Conservation (phyloP, 257 asterid species). For the Rehmannia glutinosa region DNA sequence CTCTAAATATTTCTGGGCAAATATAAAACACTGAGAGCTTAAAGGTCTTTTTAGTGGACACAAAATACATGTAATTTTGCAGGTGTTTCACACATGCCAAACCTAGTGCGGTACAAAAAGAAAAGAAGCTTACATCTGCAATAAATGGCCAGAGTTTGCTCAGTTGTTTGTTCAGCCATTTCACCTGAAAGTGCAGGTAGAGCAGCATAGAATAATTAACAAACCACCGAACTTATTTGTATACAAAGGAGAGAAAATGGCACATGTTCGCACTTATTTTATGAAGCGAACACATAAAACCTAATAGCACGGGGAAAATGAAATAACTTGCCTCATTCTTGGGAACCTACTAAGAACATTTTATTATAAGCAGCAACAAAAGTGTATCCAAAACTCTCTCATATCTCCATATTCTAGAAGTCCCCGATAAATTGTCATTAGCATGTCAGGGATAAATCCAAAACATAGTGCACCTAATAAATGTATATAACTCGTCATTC, state of each 20-base stretch:
- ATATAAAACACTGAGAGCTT: too few relatives aligned
- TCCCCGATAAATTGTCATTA: too few relatives aligned
- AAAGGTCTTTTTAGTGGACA: too few relatives aligned
- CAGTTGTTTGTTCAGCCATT: conserved; percentile 90
- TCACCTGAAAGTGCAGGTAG: conserved; percentile 57
- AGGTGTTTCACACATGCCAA: too few relatives aligned
- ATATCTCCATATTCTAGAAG: background rate
- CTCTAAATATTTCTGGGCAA: too few relatives aligned
- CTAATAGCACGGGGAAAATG: background rate
- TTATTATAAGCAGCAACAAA: background rate
- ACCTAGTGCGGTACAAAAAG: background rate
- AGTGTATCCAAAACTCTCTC: background rate
- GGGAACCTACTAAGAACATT: background rate
- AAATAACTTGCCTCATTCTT: background rate
- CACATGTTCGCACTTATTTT: background rate
- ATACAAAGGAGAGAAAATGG: background rate
- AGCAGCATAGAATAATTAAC: conserved; percentile 5
- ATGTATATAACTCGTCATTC: background rate
- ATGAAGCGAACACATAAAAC: background rate
- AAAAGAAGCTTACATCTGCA: conserved; percentile 74
- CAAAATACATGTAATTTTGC: too few relatives aligned
- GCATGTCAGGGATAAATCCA: background rate
- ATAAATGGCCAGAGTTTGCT: conserved; percentile 90
- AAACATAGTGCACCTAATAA: background rate
- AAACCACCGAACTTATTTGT: background rate